phyloP scores from a whole-genome alignment of 371 early-diverging fungal genomes.

The Syncephalastrum sp. region DNA sequence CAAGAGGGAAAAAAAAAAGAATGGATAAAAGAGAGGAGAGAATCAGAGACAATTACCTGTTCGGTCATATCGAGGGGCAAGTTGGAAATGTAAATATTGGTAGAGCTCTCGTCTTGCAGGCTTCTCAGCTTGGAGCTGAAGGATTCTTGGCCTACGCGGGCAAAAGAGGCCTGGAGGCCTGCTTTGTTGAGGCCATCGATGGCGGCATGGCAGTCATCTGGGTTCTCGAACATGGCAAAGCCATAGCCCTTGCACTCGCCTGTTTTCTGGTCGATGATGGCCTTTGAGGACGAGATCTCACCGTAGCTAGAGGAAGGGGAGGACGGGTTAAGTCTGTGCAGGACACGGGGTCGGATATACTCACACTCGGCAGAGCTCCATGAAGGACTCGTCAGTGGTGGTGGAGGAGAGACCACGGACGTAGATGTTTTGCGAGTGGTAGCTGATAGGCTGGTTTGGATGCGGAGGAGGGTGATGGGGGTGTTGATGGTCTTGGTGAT shows the following conservation, averaged over 20 bases:
- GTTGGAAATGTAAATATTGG: constrained; percentile 86
- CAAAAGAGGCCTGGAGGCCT: constrained; percentile 77
- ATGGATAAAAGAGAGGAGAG: too few species aligned
- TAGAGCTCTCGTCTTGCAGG: constrained; percentile 74
- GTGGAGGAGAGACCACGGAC: constrained; percentile 76
- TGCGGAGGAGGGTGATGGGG: constrained; percentile 13
- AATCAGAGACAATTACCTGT: constrained; percentile 37
- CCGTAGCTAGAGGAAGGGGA: constrained; percentile 64
- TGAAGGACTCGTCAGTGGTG: constrained; percentile 73
- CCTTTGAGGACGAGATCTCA: constrained; percentile 78
- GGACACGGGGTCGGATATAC: constrained; percentile 1
- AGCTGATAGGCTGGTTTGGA: constrained; percentile 17
- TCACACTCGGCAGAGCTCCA: constrained; percentile 61
- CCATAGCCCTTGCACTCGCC: constrained; percentile 90
- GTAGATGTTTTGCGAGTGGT: constrained; percentile 72
- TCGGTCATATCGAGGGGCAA: constrained; percentile 74
- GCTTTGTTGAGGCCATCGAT: constrained; percentile 67
- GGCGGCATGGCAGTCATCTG: constrained; percentile 64
- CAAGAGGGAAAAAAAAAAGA: neutral
- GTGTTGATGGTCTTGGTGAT: constrained; percentile 20
- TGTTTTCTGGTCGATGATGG: constrained; percentile 78
- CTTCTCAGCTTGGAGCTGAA: constrained; percentile 75
- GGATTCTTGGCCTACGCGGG: constrained; percentile 74
- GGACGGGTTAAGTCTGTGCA: too few species aligned
- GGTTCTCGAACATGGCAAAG: constrained; percentile 84